A percentile compares a stretch with the other conserved stretches of the same genome.
phyloP scores from a whole-genome alignment of 441 rosid species.

The Capsella rubella region DNA sequence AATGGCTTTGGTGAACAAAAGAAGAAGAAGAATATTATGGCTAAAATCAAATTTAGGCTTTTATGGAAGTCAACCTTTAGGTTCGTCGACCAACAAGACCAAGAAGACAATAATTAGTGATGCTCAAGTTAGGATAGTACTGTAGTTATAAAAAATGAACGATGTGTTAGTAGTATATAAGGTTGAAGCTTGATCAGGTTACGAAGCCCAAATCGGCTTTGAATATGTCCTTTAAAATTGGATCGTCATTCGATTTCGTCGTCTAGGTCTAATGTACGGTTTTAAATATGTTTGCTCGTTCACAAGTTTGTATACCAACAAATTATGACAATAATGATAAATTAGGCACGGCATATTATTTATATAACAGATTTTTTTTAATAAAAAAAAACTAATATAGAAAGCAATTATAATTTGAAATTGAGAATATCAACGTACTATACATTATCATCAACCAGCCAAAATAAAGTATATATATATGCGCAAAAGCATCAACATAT shows the following conservation, averaged over 20 bases:
- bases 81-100: not conserved
- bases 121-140: not conserved
- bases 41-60: not conserved
- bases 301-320: not conserved
- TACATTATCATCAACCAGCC: not conserved
- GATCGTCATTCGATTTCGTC: too few species aligned
- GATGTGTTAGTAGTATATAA: not conserved
- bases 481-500: constrained; percentile 12
- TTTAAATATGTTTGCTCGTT: not conserved
- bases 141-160: not conserved
- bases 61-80: not conserved
- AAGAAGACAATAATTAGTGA: not conserved
- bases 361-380: not conserved
- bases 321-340: not conserved
- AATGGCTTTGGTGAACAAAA: too few species aligned
- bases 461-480: not conserved
- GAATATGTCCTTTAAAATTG: too few species aligned
- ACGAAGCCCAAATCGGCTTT: too few species aligned
- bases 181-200: too few species aligned
- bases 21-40: too few species aligned
- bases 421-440: not conserved
- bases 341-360: not conserved
- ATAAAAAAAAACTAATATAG: not conserved
- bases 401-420: not conserved
- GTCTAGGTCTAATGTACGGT: too few species aligned